Evolutionary conservation across 352 stramenopile genomes (phyloP).

Genomic region (Phytopythium helicoides): DNA sequence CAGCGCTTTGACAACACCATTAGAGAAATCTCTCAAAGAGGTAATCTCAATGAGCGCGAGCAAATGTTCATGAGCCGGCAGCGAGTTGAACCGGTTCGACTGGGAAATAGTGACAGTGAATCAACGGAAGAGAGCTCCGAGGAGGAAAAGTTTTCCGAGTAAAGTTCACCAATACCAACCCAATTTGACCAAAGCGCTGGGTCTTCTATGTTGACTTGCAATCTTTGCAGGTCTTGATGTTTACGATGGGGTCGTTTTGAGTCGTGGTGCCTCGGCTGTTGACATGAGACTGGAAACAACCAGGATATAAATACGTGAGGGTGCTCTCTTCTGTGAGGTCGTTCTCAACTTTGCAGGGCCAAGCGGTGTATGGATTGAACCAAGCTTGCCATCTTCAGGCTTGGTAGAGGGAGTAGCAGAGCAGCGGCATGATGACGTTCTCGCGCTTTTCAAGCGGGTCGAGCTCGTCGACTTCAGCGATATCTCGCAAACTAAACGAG

Average conservation of each 20-base stretch:
- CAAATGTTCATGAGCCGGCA: conserved; percentile 33
- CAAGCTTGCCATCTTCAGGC: neutral
- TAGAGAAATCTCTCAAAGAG: conserved; percentile 13
- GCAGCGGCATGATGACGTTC: conserved; percentile 40
- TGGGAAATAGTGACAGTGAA: conserved; percentile 32
- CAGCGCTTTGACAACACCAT: conserved; percentile 29
- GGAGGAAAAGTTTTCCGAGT: conserved; percentile 4
- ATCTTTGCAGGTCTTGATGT: neutral
- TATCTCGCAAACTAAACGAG: conserved; percentile 56
- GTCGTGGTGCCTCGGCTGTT: neutral
- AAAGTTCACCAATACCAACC: too few relatives aligned
- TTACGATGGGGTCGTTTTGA: neutral
- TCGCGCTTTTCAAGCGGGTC: conserved; percentile 21
- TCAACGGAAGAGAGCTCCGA: conserved; percentile 19
- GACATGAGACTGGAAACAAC: neutral
- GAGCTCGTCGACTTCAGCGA: conserved; percentile 23
- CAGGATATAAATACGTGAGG: conserved; percentile 5
- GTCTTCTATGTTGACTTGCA: too few relatives aligned
- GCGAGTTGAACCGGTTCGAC: conserved; percentile 29
- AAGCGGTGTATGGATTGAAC: neutral
- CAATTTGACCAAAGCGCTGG: too few relatives aligned
- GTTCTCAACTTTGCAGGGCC: neutral
- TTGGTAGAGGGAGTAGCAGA: neutral
- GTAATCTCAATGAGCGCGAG: conserved; percentile 29
- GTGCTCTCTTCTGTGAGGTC: neutral